Evolutionary conservation across 768 basidiomycete genomes (phyloP).

Genomic region (Phylloporus scabripes): DNA sequence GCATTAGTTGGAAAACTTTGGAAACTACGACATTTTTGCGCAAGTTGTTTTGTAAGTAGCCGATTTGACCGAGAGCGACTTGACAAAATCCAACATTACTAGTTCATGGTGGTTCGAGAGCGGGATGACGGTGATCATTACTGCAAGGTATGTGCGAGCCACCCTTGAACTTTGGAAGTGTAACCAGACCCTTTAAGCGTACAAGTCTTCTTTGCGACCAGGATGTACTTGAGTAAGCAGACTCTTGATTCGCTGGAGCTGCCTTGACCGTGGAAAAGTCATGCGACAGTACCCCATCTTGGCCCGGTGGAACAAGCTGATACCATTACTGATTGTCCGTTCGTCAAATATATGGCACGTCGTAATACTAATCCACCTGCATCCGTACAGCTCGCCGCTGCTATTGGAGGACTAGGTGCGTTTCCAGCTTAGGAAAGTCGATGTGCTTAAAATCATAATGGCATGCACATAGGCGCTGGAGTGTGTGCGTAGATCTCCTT

Average conservation of each 20-base stretch:
- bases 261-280: neutral
- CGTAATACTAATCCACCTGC: neutral
- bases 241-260: neutral
- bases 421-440: neutral
- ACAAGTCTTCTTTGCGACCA: conserved; percentile 5
- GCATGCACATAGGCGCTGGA: neutral
- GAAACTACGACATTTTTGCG: neutral
- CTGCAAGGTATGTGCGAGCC: neutral
- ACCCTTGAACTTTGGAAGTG: neutral
- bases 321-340: conserved; percentile 6
- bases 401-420: conserved; percentile 3
- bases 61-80: neutral
- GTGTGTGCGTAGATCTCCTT: conserved; percentile 1
- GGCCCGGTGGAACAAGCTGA: neutral
- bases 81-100: neutral
- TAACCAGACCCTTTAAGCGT: neutral
- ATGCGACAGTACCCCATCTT: conserved; percentile 4
- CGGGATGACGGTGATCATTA: neutral
- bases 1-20: conserved; percentile 1
- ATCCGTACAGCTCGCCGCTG: neutral
- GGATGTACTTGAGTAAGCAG: conserved; percentile 6
- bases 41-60: neutral
- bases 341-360: neutral
- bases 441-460: neutral
- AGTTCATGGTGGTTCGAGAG: conserved; percentile 3